Base-by-base conservation (phyloP, 179 eudicot species). In the Heliamphora pulchella region DNA sequence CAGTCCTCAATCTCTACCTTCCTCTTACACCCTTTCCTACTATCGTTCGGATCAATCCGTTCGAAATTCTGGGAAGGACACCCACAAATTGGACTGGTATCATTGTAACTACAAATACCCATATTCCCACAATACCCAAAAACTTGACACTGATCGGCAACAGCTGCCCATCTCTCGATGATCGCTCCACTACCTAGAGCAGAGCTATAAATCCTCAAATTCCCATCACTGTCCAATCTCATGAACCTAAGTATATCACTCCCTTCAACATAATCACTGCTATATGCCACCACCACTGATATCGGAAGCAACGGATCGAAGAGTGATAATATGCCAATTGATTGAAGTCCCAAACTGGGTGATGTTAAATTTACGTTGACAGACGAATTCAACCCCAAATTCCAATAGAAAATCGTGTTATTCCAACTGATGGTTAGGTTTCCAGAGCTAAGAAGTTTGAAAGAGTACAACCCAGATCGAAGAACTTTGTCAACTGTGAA, bases 51-150 rank as follows among this genome's bases (percentile, higher is more conserved):
- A 83, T 95, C 97, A 76, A 89, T 68, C 0, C 53, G 84, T 0
- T 86, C 92, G 39, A 95, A 95, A 84, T 91, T 95, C 79, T 82
- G 73, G 0, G 97, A 95, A 15, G 98, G 94, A 74, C 98, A 95
- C 39, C 88, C 91, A 79, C 98, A 95, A 65, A 86, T 64, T 0
- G 97, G 98, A 63, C 74, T 18, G 3, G 91, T 78, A 59, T 90
- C 91, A 71, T 91, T 91, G 85, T 93, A 95, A 76, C 90, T 91
- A 80, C 97, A 95, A 14, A 95, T 82, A 10, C 98, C 97, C 81
- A 89, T 76, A 69, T 91, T 87, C 68, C 98, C 98, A 89, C 98
- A 93, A 31, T 84, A 95, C 39, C 97, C 98, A 78, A 84, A 93
- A 18, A 95, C 95, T 72, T 79, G 78, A 82, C 98, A 95, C 68